Evolutionary conservation across 768 basidiomycete genomes (phyloP).

Genomic region (Trametes villosa): DNA sequence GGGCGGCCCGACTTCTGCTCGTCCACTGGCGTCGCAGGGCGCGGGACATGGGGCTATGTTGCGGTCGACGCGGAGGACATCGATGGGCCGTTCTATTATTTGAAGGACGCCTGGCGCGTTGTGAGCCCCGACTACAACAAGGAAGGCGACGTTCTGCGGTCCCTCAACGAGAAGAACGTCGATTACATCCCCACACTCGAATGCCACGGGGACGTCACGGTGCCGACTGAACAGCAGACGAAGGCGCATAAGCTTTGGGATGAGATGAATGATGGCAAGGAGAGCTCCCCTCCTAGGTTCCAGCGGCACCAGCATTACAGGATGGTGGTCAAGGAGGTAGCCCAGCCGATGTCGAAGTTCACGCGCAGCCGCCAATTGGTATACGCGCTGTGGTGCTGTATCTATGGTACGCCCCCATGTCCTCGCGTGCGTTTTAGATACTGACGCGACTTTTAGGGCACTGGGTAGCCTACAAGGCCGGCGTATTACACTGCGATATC

Average conservation of each 20-base stretch:
- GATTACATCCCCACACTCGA: not conserved
- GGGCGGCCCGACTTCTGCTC: too few species aligned
- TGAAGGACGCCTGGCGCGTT: constrained; percentile 22
- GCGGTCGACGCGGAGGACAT: constrained; percentile 7
- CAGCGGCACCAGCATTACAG: constrained; percentile 11
- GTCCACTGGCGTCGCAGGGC: constrained; percentile 3
- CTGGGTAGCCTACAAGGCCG: constrained; percentile 3
- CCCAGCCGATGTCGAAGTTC: not conserved
- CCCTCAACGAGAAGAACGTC: not conserved
- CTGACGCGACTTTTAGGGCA: constrained; percentile 2
- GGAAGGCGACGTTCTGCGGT: not conserved
- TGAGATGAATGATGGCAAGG: not conserved
- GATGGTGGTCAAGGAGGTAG: constrained; percentile 11
- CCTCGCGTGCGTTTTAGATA: not conserved
- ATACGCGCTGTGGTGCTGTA: not conserved
- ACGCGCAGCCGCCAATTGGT: not conserved
- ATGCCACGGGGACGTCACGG: not conserved
- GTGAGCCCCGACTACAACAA: not conserved
- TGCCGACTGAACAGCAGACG: not conserved
- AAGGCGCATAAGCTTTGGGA: not conserved
- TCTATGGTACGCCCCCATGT: not conserved
- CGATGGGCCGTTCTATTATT: constrained; percentile 7
- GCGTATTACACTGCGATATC: constrained; percentile 14
- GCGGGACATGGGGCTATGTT: constrained; percentile 14
- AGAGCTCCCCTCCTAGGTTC: not conserved